Percentiles rank a stretch among this genome's conserved stretches.
phyloP scores from a whole-genome alignment of 1,284 basidiomycete genomes.

The Mycena sp. region DNA sequence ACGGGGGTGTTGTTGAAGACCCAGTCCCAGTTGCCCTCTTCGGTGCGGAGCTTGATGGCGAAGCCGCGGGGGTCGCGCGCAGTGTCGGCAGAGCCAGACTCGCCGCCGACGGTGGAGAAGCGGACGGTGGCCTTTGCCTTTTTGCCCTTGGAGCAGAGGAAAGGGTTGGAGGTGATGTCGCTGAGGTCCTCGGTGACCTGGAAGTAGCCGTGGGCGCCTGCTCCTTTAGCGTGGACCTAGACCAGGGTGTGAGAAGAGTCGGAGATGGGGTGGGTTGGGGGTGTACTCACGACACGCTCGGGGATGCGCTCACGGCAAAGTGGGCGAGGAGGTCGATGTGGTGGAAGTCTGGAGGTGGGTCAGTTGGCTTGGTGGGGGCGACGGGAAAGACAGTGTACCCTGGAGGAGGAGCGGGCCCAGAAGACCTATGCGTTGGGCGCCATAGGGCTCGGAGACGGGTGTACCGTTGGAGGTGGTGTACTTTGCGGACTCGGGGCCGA shows the following conservation, averaged over 20 bases:
- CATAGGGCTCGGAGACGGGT: conserved; percentile 77
- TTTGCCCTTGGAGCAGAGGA: conserved; percentile 73
- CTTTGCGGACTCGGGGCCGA: conserved; percentile 60
- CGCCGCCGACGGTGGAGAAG: conserved; percentile 91
- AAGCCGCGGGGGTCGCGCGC: conserved; percentile 95
- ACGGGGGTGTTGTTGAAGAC: conserved; percentile 94
- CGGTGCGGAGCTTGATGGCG: conserved; percentile 89
- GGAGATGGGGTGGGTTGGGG: conserved; percentile 4
- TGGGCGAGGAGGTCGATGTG: conserved; percentile 90
- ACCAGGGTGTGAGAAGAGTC: conserved; percentile 20
- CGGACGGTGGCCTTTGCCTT: conserved; percentile 79
- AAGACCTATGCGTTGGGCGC: conserved; percentile 77
- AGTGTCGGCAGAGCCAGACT: conserved; percentile 88
- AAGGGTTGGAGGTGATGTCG: conserved; percentile 79
- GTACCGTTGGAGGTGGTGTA: conserved; percentile 91
- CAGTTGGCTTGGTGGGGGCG: neutral
- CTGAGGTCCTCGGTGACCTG: conserved; percentile 86
- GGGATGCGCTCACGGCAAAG: conserved; percentile 97
- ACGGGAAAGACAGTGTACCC: conserved; percentile 52
- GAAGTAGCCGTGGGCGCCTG: conserved; percentile 93
- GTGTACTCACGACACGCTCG: conserved; percentile 81
- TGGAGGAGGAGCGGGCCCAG: conserved; percentile 89
- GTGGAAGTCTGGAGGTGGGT: conserved; percentile 75
- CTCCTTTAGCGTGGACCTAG: conserved; percentile 86
- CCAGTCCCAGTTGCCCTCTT: conserved; percentile 92